A percentile compares a stretch with the other conserved stretches of the same genome.
These are phyloP conservation scores for Stylosanthes scabra DNA, from an alignment of 331 rosid species.

Conservation along the genomic window DNA sequence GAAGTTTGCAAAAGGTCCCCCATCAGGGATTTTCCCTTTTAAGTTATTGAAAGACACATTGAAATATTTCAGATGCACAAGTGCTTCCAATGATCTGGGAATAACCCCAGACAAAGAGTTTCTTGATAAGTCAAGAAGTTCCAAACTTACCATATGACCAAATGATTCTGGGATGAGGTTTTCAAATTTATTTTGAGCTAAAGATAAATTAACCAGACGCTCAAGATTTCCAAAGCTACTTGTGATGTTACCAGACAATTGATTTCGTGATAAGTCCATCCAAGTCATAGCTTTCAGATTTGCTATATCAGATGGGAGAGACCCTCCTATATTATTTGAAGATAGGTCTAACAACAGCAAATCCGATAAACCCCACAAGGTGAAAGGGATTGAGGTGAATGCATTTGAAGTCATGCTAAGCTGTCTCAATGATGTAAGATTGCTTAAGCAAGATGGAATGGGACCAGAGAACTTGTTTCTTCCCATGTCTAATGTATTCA, in stretches of 20 bases:
- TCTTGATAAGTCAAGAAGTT: slow-evolving; percentile 27
- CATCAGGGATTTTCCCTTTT: too few species aligned
- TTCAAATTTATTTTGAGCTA: slow-evolving; percentile 25
- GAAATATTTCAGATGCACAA: too few species aligned
- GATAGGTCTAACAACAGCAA: slow-evolving; percentile 17
- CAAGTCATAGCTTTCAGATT: not conserved
- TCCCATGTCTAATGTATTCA: too few species aligned
- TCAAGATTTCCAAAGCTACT: not conserved
- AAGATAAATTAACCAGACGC: not conserved
- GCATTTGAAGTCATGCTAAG: slow-evolving; percentile 4
- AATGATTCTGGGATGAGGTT: slow-evolving; percentile 38
- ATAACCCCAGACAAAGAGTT: slow-evolving; percentile 29
- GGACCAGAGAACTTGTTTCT: too few species aligned
- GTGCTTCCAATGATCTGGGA: slow-evolving; percentile 9
- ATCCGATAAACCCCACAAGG: slow-evolving; percentile 3
- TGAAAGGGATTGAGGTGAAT: slow-evolving; percentile 31
- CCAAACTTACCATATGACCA: not conserved
- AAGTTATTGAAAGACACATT: too few species aligned
- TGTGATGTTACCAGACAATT: slow-evolving; percentile 11
- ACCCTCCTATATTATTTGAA: slow-evolving; percentile 35
- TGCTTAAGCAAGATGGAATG: not conserved
- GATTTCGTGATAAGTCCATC: slow-evolving; percentile 22
- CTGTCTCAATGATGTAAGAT: not conserved
- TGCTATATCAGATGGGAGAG: slow-evolving; percentile 16
- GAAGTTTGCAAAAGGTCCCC: too few species aligned